Evolutionary conservation across 495 filamentous ascomycete genomes (phyloP), one percentile per base, ranked within the genome.

Genomic region (Neurospora africana): DNA sequence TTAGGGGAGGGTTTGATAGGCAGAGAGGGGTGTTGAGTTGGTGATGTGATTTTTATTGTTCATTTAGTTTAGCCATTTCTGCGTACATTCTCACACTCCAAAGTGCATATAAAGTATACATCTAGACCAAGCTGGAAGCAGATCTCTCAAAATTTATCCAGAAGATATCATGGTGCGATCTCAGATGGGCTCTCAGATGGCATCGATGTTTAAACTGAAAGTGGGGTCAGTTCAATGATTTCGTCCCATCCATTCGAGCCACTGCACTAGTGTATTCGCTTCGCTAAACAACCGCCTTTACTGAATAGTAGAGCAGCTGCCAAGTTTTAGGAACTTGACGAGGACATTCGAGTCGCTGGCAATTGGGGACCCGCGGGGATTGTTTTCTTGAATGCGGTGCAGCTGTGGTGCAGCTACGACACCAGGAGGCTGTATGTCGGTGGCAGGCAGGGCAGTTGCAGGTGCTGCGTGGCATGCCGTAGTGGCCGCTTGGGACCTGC

Each of bases 1-100:
- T 99, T 74, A 81, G 95, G 40, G 95, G 92, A 37, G 95, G 95
- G 8, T 99, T 98, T 83, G 93, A 99, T 85, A 84, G 95, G 58
- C 85, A 80, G 67, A 92, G 84, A 77, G 90, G 91, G 58, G 53
- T 95, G 78, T 88, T 91, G 78, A 98, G 95, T 83, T 99, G 95
- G 95, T 99, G 71, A 47, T n/a, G 19, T 3, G 7, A 27, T 58
- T 58, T 58, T 53, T 2, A 5, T 27, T 23, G 19, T 53, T 53
- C 41, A 44, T 11, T n/a, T n/a, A n/a, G n/a, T n/a, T 58, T 11
- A 30, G 47, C 23, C 11, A 58, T 21, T 23, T 47, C 4, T 8
- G 8, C 2, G 44, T n/a, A 23, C 1, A 21, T 27, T 53, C 9
- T 53, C n/a, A 43, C 44, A 47, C 3, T 1, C 11, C 2, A 23